phyloP scores from a whole-genome alignment of 306 rosid genomes.

The Quercus rubra region DNA sequence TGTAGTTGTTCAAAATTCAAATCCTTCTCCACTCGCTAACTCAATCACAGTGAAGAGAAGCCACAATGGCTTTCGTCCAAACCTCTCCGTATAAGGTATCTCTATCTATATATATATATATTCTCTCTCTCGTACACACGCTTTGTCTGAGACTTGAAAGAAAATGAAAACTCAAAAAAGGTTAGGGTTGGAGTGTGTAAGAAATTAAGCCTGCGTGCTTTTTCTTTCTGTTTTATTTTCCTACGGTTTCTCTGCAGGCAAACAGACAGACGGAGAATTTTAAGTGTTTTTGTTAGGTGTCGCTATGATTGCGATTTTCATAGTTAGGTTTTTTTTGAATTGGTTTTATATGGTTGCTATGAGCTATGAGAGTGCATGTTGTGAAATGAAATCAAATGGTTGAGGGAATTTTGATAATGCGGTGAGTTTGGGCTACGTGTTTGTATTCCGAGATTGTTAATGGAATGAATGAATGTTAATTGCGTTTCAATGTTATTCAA shows the following conservation, averaged over 20 bases:
- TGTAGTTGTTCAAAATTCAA: constrained; percentile 19
- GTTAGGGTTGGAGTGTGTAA: background rate
- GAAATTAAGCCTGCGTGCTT: too few species aligned
- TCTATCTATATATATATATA: background rate
- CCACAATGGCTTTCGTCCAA: constrained; percentile 48
- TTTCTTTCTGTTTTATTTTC: background rate
- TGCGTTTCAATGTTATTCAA: background rate
- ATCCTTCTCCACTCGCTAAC: constrained; percentile 43
- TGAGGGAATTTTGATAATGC: background rate
- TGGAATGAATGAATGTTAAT: background rate
- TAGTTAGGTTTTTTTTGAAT: background rate
- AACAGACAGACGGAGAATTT: background rate
- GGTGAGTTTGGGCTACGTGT: background rate
- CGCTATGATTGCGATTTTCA: background rate
- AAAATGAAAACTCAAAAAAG: background rate
- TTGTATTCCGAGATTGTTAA: background rate
- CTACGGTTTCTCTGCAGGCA: background rate
- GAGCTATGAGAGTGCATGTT: background rate
- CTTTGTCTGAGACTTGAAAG: background rate
- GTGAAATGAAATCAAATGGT: background rate
- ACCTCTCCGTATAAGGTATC: constrained; percentile 62
- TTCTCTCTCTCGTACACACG: too few species aligned
- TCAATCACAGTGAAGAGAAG: constrained; percentile 27
- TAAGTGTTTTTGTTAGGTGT: background rate
- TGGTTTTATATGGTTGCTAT: background rate